phyloP scores from a whole-genome alignment of 177 flowering plant genomes.

The Vitis hybrid region DNA sequence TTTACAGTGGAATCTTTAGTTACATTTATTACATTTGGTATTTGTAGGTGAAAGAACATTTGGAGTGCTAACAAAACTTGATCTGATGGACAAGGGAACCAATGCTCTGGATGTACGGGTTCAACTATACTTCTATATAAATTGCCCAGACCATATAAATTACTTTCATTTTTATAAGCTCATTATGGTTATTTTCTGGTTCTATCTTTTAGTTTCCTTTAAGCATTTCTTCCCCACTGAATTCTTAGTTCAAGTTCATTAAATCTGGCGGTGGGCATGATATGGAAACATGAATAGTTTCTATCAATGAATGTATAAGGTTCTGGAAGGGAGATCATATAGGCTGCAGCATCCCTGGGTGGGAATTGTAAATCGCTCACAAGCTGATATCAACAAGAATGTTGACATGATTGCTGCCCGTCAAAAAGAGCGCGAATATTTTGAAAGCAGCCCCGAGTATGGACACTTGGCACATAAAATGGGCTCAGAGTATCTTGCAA shows the following conservation, averaged over 20 bases:
- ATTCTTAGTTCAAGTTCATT: too few relatives aligned
- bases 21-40: not conserved
- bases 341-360: slow-evolving; percentile 97
- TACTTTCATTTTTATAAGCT: not conserved
- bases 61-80: slow-evolving; percentile 94
- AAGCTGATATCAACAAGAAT: slow-evolving; percentile 90
- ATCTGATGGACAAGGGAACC: slow-evolving; percentile 99
- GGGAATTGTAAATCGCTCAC: slow-evolving; percentile 92
- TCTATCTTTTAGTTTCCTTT: not conserved
- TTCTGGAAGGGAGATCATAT: slow-evolving; percentile 87
- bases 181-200: not conserved
- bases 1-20: slow-evolving; percentile 2
- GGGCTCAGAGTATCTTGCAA: slow-evolving; percentile 98
- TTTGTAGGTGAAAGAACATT: slow-evolving; percentile 92
- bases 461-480: slow-evolving; percentile 84
- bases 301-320: slow-evolving; percentile 44
- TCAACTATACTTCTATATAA: slow-evolving; percentile 5
- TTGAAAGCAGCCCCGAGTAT: slow-evolving; percentile 85
- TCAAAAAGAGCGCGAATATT: slow-evolving; percentile 79
- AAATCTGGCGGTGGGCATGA: not conserved
- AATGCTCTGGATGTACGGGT: slow-evolving; percentile 76
- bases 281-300: slow-evolving; percentile 12
- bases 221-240: not conserved
- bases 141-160: not conserved
- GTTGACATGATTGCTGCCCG: slow-evolving; percentile 91